Base-by-base conservation (phyloP, 1,284 basidiomycete species). In the Ganoderma boninense region DNA sequence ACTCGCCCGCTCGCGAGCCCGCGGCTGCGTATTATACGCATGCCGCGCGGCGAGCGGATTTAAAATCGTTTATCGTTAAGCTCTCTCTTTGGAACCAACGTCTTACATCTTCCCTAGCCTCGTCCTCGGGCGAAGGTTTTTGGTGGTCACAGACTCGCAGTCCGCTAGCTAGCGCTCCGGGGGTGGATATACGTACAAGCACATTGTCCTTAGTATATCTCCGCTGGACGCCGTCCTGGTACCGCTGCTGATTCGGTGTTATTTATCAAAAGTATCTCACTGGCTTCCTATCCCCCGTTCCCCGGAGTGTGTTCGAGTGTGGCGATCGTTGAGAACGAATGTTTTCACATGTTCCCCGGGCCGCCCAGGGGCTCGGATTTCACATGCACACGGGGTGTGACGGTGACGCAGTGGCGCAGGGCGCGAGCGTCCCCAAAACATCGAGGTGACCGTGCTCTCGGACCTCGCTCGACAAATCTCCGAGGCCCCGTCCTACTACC, bases 101-200 rank as follows among this genome's bases (percentile, higher is more conserved):
- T 54, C 23, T 54, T 54, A 38, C 46, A 40, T 67, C 65, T 38
- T 52, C 63, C 16, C 4, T 52, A 23, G 20, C 68, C 54, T 69
- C 64, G 56, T 57, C 67, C 63, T 14, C 23, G 13, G 49, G 23
- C 54, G 40, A 35, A 59, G 57, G 54, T 59, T 56, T 61, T 65
- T 63, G 69, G 71, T 65, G 69, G 68, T 71, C 62, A 69, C 64
- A 63, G 71, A 70, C 42, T 71, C 62, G 69, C 64, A 63, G 71
- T 71, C 35, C 44, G 68, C 65, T 67, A 66, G 64, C 63, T 71
- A 40, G 44, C 65, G 65, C 69, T 66, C 69, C 65, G 43, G 70
- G 70, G 67, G 60, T 67, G 66, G 76, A 74, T 77, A 76, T 78
- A 76, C 71, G 71, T 73, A 75, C 71, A 69, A 65, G 70, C 65